A percentile compares a stretch with the other conserved stretches of the same genome.
Evolutionary conservation across 208 protist species (phyloP).

Genomic region (Acanthamoeba lenticulata): DNA sequence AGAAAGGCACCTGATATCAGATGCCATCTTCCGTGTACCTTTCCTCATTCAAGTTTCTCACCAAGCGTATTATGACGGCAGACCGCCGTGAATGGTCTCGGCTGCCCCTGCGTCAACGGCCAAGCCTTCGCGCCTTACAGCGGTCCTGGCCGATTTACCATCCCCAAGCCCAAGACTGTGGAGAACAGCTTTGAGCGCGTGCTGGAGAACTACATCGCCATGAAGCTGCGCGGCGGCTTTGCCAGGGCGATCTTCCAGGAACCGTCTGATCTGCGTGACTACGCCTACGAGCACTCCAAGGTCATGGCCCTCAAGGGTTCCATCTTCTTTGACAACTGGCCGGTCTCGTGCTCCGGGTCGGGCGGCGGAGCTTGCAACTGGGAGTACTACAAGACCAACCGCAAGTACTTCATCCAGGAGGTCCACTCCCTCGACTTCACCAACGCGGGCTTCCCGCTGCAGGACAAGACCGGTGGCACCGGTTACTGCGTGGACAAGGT

Average conservation of each 20-base stretch:
- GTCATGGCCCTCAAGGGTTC: conserved; percentile 21
- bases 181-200: background rate
- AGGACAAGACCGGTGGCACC: background rate
- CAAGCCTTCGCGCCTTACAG: conserved; percentile 30
- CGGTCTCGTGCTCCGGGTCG: background rate
- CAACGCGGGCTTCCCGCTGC: background rate
- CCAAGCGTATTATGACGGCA: too few relatives aligned
- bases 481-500: conserved; percentile 54
- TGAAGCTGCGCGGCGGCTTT: background rate
- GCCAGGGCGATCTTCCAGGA: background rate
- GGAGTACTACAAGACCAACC: conserved; percentile 39
- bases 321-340: conserved; percentile 49
- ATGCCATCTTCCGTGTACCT: too few relatives aligned
- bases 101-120: conserved; percentile 25
- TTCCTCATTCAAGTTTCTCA: too few relatives aligned
- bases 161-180: background rate
- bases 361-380: background rate
- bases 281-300: conserved; percentile 65
- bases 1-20: too few relatives aligned
- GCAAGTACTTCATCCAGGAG: conserved; percentile 50
- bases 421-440: conserved; percentile 51
- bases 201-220: background rate
- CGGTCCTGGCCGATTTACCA: background rate
- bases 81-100: conserved; percentile 9
- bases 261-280: conserved; percentile 27